These are phyloP conservation scores for Naganishia antarctica DNA, from an alignment of 768 basidiomycete genomes.

Conservation along the genomic window DNA sequence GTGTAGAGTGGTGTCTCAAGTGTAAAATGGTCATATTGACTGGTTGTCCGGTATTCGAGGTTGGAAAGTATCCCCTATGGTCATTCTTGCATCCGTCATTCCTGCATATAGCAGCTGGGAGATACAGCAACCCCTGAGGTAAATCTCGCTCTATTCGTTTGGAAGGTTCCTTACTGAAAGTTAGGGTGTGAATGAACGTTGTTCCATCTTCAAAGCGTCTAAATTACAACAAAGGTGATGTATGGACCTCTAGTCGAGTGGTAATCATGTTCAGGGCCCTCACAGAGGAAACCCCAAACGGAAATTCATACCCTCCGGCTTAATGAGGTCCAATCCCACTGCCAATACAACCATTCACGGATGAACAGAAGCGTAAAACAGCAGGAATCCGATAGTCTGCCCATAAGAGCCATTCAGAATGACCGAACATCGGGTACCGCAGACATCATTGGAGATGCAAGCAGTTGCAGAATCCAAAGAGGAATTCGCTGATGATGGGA, in stretches of 20 bases:
- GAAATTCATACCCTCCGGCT: conserved; percentile 22
- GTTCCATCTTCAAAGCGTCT: background rate
- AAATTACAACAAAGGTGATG: conserved; percentile 14
- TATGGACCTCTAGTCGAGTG: conserved; percentile 23
- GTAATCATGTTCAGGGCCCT: conserved; percentile 20
- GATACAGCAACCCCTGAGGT: no score
- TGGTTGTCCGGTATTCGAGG: background rate
- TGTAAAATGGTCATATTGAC: background rate
- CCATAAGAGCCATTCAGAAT: conserved; percentile 13
- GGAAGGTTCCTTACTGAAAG: no score
- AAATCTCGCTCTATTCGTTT: no score
- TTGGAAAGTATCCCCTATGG: background rate
- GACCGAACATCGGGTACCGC: conserved; percentile 21
- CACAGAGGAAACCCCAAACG: conserved; percentile 21
- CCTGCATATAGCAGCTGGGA: no score
- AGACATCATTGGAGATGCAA: conserved; percentile 17
- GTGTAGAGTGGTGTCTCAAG: background rate
- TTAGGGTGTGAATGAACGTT: no score
- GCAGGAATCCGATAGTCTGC: conserved; percentile 10
- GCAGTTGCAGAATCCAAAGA: conserved; percentile 15
- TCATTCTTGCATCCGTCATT: background rate
- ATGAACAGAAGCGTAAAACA: conserved; percentile 18
- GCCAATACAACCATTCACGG: conserved; percentile 11
- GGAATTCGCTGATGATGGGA: conserved; percentile 22
- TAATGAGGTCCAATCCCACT: conserved; percentile 20